A percentile compares a stretch with the other conserved stretches of the same genome.
phyloP scores from a whole-genome alignment of 352 stramenopile species.

The Globisporangium recalcitrans region DNA sequence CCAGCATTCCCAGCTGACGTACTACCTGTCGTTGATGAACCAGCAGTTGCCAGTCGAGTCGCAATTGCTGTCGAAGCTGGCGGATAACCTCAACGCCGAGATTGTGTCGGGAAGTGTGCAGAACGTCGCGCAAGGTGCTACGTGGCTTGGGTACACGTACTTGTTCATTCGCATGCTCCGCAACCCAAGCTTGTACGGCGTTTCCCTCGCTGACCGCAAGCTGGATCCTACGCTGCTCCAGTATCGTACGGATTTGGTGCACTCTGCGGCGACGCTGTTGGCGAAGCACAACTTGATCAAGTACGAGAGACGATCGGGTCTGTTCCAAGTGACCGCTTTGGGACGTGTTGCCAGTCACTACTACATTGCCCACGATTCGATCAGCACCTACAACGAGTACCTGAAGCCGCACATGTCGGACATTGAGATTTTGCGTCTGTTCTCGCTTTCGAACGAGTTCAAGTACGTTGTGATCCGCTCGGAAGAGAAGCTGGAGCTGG shows the following conservation, averaged over 20 bases:
- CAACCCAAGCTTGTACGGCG: slow-evolving; percentile 96
- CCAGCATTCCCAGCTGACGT: slow-evolving; percentile 97
- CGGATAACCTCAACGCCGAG: slow-evolving; percentile 99
- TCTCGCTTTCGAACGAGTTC: slow-evolving; percentile 99
- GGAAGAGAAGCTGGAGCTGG: slow-evolving; percentile 98
- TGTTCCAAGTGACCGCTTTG: slow-evolving; percentile 96
- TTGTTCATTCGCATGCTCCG: slow-evolving; percentile 99
- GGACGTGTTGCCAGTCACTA: slow-evolving; percentile 98
- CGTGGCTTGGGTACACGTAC: slow-evolving; percentile 99
- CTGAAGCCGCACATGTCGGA: slow-evolving; percentile 99
- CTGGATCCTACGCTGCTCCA: slow-evolving; percentile 93
- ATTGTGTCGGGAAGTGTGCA: slow-evolving; percentile 97
- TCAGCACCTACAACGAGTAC: slow-evolving; percentile 98
- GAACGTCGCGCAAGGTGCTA: slow-evolving; percentile 92
- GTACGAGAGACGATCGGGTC: slow-evolving; percentile 95
- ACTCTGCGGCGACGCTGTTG: slow-evolving; percentile 94
- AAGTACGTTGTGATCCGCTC: slow-evolving; percentile 97
- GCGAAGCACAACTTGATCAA: slow-evolving; percentile 97
- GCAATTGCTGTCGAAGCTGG: slow-evolving; percentile 94
- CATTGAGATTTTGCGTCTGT: slow-evolving; percentile 99
- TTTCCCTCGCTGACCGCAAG: slow-evolving; percentile 83
- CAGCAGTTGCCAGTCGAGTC: slow-evolving; percentile 99
- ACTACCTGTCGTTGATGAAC: slow-evolving; percentile 99
- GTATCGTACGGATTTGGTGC: slow-evolving; percentile 93
- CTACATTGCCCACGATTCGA: slow-evolving; percentile 98